A percentile compares a stretch with the other conserved stretches of the same genome.
Evolutionary conservation across 2,329 filamentous ascomycete species (phyloP).

Genomic region (Tricladium varicosporioides): DNA sequence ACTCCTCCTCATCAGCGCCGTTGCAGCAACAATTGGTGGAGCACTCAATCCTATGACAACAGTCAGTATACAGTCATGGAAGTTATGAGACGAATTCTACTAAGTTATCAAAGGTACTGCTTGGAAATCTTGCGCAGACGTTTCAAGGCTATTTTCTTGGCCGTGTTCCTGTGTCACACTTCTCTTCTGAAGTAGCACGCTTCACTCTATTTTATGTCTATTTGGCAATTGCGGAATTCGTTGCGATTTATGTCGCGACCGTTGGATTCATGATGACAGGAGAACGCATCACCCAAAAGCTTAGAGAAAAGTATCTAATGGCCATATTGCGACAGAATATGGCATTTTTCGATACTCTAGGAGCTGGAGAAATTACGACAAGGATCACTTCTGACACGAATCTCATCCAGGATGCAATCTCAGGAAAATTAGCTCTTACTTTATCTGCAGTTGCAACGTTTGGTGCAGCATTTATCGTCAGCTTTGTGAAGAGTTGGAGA

Average conservation of each 20-base stretch:
- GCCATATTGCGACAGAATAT: conserved; percentile 85
- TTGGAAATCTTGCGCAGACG: neutral
- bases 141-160: neutral
- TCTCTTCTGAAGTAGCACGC: neutral
- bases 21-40: neutral
- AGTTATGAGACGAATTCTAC: neutral
- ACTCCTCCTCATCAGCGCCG: neutral
- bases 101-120: neutral
- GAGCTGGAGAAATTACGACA: conserved; percentile 86
- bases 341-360: conserved; percentile 86
- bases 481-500: conserved; percentile 86
- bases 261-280: conserved; percentile 85
- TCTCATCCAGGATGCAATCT: conserved; percentile 86
- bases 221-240: conserved; percentile 73
- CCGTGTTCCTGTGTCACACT: neutral
- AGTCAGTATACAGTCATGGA: neutral
- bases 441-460: conserved; percentile 78
- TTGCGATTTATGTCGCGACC: conserved; percentile 72
- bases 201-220: conserved; percentile 72
- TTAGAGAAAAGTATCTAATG: conserved; percentile 77
- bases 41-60: neutral
- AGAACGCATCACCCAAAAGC: conserved; percentile 72
- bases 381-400: conserved; percentile 91
- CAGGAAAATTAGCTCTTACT: conserved; percentile 78
- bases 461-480: conserved; percentile 81